Base-by-base conservation (phyloP, 2,329 filamentous ascomycete species). In the Colletotrichum noveboracense region DNA sequence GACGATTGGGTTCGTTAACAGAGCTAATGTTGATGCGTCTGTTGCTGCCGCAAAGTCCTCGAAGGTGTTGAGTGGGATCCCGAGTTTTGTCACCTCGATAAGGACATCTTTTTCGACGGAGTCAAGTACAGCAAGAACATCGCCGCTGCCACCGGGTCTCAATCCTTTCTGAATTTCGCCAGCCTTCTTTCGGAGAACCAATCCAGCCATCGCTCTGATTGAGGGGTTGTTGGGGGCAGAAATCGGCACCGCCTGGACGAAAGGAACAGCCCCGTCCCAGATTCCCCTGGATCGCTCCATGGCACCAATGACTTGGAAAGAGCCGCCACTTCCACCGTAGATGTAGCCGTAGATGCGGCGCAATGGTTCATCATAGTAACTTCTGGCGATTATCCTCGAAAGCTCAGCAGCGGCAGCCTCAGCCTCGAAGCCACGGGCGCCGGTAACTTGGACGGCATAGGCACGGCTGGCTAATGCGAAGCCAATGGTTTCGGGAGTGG, bases 291-390 rank as follows among this genome's bases (percentile, higher is more conserved):
- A 79, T 12, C 78, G 77, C 58, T 80, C 79, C 6, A 72, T 64
- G 12, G 78, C 78, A 1, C 79, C 79, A 10, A 80, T 62, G 16
- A 70, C 72, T 13, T 77, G 60, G 1, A 78, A 58, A 18, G 79
- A 80, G 34, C 79, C 79, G 1, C 79, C 79, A 36, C 79, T 80
- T 1, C 76, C 78, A 5, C 79, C 79, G 18, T 78, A 80, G 8
- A 77, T 18, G 10, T 80, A 80, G 1, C 79, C 79, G 14, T 78
- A 77, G 16, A 80, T 80, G 2, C 74, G 32, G 3, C 30, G 6
- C 13, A 66, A 62, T 8, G 14, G 32, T 3, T 48, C 28, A 28
- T 21, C 28, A 30, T 80, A 80, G 60, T 79, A 77, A 2, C 72
- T 21, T 10, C 14, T 32, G 3, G 79, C 79, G 16, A 80, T 12